Percentiles rank a stretch among this genome's conserved stretches.
Conservation (phyloP, 495 filamentous ascomycete species). For the Lentithecium fluviatile region DNA sequence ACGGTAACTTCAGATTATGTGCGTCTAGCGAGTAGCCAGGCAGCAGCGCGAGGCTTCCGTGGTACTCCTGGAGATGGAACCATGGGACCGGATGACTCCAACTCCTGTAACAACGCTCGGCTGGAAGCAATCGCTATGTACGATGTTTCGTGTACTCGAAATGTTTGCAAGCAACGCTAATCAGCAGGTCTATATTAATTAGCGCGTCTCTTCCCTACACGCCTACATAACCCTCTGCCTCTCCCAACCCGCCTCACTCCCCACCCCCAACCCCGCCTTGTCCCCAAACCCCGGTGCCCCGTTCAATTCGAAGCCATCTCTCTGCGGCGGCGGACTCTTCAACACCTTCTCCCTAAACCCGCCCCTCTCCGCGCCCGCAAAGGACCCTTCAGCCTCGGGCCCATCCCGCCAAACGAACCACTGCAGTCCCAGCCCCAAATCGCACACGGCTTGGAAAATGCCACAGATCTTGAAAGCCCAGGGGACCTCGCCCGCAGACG, state of each 20-base stretch:
- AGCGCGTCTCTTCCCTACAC: no score
- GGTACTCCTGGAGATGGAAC: no score
- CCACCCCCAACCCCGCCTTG: neutral
- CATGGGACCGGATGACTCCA: no score
- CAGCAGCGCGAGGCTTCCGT: no score
- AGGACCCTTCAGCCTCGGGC: slow-evolving; percentile 14
- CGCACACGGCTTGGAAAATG: slow-evolving; percentile 85
- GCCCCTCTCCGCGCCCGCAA: neutral
- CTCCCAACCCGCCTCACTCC: neutral
- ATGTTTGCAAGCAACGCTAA: no score
- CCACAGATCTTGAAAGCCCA: slow-evolving; percentile 89
- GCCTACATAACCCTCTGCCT: neutral
- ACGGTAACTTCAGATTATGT: no score
- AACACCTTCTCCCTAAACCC: neutral
- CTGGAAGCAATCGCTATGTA: no score
- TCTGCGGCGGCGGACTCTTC: slow-evolving; percentile 1
- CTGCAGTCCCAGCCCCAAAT: slow-evolving; percentile 78
- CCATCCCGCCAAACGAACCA: slow-evolving; percentile 78
- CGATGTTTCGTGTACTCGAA: no score
- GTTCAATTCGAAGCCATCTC: neutral
- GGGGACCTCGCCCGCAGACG: slow-evolving; percentile 64
- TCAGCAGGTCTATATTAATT: no score
- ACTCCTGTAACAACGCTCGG: no score
- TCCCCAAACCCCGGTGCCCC: slow-evolving; percentile 1
- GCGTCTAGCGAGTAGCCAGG: no score